Conservation (phyloP, 2,329 filamentous ascomycete genomes). For the Aspergillus udagawae region DNA sequence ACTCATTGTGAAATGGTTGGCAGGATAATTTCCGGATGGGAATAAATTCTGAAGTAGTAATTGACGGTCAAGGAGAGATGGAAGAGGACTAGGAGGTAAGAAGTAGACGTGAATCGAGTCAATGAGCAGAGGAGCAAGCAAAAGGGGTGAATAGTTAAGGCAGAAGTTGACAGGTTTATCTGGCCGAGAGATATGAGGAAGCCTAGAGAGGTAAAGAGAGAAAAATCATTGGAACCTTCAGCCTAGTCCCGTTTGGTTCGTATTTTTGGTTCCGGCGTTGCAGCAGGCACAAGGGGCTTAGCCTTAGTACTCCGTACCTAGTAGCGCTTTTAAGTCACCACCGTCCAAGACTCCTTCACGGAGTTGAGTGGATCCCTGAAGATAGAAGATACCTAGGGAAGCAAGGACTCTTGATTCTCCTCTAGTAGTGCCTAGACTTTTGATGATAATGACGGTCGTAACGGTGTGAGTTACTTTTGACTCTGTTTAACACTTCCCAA, state of each 20-base stretch:
- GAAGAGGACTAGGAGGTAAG: not conserved
- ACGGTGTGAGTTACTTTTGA: not conserved
- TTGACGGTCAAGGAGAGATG: not conserved
- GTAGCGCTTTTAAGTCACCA: not conserved
- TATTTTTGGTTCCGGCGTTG: not conserved
- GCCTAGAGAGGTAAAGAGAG: not conserved
- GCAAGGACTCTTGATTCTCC: not conserved
- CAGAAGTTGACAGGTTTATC: not conserved
- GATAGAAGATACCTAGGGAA: not conserved
- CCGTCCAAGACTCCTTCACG: not conserved
- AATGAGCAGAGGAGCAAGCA: not conserved
- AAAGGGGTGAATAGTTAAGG: not conserved
- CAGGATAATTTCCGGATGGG: not conserved
- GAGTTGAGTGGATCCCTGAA: not conserved
- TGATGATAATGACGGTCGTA: not conserved
- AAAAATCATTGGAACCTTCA: conserved; percentile 1
- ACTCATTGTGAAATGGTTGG: conserved; percentile 56
- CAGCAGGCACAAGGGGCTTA: not conserved
- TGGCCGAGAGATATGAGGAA: not conserved
- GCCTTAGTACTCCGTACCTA: no score
- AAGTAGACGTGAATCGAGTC: not conserved
- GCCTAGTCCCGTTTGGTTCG: conserved; percentile 8
- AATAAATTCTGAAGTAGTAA: not conserved
- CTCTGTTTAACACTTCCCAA: not conserved
- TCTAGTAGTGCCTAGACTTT: not conserved